A percentile compares a stretch with the other conserved stretches of the same genome.
These are phyloP conservation scores for Trichoderma aggressivum DNA, from an alignment of 2,329 filamentous ascomycete species.

Conservation along the genomic window DNA sequence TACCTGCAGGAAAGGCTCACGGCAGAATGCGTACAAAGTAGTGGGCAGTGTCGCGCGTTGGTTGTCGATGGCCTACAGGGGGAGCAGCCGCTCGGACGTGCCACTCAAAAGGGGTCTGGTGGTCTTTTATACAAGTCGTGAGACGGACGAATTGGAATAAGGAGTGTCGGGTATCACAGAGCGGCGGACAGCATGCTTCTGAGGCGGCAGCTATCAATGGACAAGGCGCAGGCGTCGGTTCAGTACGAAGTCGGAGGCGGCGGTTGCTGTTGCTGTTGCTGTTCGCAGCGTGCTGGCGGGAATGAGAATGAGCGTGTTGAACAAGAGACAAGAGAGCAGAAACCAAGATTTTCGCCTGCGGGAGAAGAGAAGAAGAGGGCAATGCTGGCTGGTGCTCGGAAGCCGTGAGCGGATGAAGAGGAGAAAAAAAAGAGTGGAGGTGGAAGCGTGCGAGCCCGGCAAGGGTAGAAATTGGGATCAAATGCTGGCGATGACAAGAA, in stretches of 20 bases:
- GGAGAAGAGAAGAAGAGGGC: background rate
- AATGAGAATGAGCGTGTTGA: conserved; percentile 1
- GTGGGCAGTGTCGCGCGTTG: conserved; percentile 19
- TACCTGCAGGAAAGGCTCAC: conserved; percentile 27
- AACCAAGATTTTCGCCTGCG: background rate
- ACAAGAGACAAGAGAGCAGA: background rate
- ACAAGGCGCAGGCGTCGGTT: conserved; percentile 2
- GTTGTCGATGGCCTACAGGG: conserved; percentile 15
- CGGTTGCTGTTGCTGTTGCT: background rate
- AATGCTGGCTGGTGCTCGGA: background rate
- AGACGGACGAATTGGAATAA: background rate
- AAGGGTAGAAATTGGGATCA: conserved; percentile 20
- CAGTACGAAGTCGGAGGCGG: background rate
- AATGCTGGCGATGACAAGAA: conserved; percentile 14
- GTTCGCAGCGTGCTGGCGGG: background rate
- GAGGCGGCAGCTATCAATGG: background rate
- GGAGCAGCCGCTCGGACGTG: conserved; percentile 18
- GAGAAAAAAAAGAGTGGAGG: conserved; percentile 20
- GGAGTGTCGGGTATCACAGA: conserved; percentile 14
- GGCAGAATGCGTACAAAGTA: conserved; percentile 23
- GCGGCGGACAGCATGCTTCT: conserved; percentile 12
- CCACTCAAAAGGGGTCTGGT: background rate
- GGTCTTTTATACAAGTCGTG: background rate
- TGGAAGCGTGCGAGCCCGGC: background rate
- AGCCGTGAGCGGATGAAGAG: conserved; percentile 19